Conservation (phyloP, 805 yeast genomes). For the Maudiozyma pseudohumilis region DNA sequence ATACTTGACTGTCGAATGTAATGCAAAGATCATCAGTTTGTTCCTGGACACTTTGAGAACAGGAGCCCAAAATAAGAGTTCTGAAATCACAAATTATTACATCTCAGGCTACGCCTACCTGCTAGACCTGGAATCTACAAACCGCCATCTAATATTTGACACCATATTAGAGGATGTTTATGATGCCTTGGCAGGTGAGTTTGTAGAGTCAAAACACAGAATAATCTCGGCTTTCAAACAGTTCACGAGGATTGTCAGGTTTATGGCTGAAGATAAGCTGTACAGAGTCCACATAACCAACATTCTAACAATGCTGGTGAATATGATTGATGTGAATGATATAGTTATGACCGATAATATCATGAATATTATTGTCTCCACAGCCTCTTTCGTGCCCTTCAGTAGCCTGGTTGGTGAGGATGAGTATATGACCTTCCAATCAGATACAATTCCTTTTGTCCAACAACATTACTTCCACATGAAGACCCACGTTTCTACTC, state of each 20-base stretch:
- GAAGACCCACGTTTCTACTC: conserved; percentile 15
- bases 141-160: conserved; percentile 37
- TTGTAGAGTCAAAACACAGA: conserved; percentile 69
- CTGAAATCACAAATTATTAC: conserved; percentile 45
- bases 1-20: conserved; percentile 28
- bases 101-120: conserved; percentile 52
- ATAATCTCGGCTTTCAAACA: conserved; percentile 62
- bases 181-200: conserved; percentile 52
- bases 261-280: conserved; percentile 50
- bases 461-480: conserved; percentile 52
- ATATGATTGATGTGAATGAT: conserved; percentile 87
- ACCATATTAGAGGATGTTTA: conserved; percentile 61
- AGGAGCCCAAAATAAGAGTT: conserved; percentile 73
- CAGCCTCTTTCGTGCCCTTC: conserved; percentile 66
- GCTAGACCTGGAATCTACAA: conserved; percentile 48
- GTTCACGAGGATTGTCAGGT: conserved; percentile 54
- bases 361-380: conserved; percentile 56
- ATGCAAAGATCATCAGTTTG: conserved; percentile 28
- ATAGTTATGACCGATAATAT: conserved; percentile 60
- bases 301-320: conserved; percentile 54
- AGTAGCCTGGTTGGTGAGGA: conserved; percentile 39
- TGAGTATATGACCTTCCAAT: conserved; percentile 33
- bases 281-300: conserved; percentile 74
- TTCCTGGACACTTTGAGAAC: conserved; percentile 46
- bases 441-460: conserved; percentile 45